Evolutionary conservation across 2,329 filamentous ascomycete genomes (phyloP).

Genomic region (Paecilomyces formosus): DNA sequence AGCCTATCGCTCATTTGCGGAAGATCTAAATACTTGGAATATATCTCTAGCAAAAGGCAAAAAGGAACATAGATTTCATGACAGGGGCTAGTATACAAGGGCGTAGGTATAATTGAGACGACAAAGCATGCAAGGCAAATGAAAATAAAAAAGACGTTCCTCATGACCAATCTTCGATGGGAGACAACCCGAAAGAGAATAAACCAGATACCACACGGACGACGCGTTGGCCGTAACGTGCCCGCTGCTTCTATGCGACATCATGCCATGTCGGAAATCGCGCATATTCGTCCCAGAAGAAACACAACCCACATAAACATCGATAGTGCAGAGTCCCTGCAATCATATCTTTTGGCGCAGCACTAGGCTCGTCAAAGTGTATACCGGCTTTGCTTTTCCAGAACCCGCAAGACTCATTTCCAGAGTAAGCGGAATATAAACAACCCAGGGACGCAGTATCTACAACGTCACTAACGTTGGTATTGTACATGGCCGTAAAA

Average conservation of each 20-base stretch:
- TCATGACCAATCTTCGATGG: neutral
- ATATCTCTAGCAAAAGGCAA: neutral
- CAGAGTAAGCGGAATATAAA: slow-evolving; percentile 1
- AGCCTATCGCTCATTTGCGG: neutral
- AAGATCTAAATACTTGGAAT: neutral
- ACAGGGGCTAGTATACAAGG: neutral
- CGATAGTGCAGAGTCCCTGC: neutral
- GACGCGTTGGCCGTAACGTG: neutral
- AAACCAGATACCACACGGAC: neutral
- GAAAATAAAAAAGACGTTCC: neutral
- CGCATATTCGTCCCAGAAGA: neutral
- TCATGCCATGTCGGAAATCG: neutral
- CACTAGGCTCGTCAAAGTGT: neutral
- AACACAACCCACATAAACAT: neutral
- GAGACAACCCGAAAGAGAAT: neutral
- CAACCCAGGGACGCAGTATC: slow-evolving; percentile 1
- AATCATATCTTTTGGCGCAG: neutral
- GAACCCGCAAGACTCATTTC: neutral
- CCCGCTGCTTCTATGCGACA: neutral
- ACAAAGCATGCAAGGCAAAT: neutral
- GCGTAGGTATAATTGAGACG: neutral
- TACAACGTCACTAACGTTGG: slow-evolving; percentile 5
- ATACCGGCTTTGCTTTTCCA: neutral
- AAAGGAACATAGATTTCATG: neutral
- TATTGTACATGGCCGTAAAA: neutral